Percentiles rank a stretch among this genome's conserved stretches.
These are phyloP conservation scores for Aureobasidium sp. DNA, from an alignment of 2,329 filamentous ascomycete genomes.

Conservation along the genomic window DNA sequence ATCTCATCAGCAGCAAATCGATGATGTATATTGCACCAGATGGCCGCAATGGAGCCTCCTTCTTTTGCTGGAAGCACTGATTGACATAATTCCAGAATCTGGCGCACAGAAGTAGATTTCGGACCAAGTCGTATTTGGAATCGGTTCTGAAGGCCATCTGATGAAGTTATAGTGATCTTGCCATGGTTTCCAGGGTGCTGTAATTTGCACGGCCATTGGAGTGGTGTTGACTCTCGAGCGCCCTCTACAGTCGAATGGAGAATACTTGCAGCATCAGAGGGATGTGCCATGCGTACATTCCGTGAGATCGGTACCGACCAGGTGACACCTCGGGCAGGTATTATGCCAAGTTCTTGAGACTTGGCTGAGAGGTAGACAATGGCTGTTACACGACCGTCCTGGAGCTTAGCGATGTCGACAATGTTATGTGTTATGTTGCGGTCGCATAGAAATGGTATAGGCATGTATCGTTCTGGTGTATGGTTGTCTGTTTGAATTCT, in stretches of 20 bases:
- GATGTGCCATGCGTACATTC: background rate
- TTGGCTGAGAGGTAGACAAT: background rate
- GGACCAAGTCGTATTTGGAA: slow-evolving; percentile 25
- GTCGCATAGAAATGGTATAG: slow-evolving; percentile 9
- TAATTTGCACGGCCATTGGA: background rate
- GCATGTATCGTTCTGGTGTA: background rate
- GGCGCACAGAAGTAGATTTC: slow-evolving; percentile 18
- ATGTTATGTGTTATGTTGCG: slow-evolving; percentile 8
- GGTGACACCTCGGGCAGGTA: slow-evolving; percentile 8
- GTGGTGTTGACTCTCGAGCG: background rate
- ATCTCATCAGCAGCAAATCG: background rate
- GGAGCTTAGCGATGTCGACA: slow-evolving; percentile 12
- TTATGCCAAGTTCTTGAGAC: background rate
- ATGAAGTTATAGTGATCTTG: slow-evolving; percentile 23
- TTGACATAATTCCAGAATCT: slow-evolving; percentile 25
- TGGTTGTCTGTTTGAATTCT: background rate
- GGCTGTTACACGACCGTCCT: background rate
- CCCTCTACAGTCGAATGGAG: background rate
- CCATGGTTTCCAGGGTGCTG: slow-evolving; percentile 13
- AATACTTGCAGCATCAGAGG: background rate
- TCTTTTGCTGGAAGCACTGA: slow-evolving; percentile 23
- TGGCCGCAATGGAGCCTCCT: slow-evolving; percentile 20
- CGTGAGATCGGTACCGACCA: slow-evolving; percentile 9
- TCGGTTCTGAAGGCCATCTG: slow-evolving; percentile 24
- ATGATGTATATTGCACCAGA: slow-evolving; percentile 25